phyloP scores from a whole-genome alignment of 371 early-diverging fungal species.

The Lichtheimia hyalospora region DNA sequence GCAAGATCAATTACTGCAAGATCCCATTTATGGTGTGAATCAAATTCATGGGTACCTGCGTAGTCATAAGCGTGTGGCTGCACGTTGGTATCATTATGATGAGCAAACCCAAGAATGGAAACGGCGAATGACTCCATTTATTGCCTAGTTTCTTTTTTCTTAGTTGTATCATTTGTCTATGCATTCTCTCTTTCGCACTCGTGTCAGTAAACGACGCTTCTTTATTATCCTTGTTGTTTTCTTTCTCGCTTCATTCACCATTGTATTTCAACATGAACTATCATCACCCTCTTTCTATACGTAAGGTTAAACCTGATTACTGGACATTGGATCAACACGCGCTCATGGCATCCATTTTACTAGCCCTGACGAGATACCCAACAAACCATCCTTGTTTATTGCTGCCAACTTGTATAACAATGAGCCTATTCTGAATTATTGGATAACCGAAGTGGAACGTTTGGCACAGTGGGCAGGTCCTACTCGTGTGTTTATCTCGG shows the following conservation, averaged over 20 bases:
- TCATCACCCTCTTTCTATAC: background rate
- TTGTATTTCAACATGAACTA: no score
- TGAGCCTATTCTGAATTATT: conserved; percentile 22
- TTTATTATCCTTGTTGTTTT: background rate
- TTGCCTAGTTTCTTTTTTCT: background rate
- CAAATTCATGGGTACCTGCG: conserved; percentile 25
- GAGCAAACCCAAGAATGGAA: conserved; percentile 20
- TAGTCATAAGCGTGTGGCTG: conserved; percentile 27
- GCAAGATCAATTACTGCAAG: conserved; percentile 31
- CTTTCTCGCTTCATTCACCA: background rate
- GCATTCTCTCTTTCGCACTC: background rate
- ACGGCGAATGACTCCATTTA: conserved; percentile 7
- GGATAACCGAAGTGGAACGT: conserved; percentile 15
- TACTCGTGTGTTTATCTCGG: conserved; percentile 19
- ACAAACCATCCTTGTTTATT: conserved; percentile 23
- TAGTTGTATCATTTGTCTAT: background rate
- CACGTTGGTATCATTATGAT: conserved; percentile 33
- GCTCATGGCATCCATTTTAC: background rate
- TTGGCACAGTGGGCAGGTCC: conserved; percentile 21
- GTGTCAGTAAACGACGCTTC: background rate
- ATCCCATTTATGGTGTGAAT: conserved; percentile 36
- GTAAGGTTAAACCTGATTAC: background rate
- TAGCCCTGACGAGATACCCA: background rate
- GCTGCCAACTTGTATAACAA: conserved; percentile 32
- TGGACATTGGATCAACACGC: background rate